Evolutionary conservation across 1,139 yeast genomes (phyloP).

Genomic region (Candida mesenterica): DNA sequence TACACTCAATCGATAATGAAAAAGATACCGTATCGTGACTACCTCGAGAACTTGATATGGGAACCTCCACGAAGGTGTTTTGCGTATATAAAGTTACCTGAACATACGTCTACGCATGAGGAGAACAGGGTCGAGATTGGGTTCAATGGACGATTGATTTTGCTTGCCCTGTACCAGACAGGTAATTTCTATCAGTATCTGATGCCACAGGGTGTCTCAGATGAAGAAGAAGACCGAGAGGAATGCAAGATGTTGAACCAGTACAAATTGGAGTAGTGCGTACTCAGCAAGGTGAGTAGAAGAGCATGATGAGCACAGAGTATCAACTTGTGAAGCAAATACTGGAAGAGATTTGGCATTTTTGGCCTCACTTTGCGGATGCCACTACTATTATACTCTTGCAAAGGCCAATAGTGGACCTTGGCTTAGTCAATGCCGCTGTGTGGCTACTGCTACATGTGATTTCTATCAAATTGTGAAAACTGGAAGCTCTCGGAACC

Average conservation of each 20-base stretch:
- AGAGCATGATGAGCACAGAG: no score
- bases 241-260: conserved; percentile 33
- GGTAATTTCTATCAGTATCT: conserved; percentile 43
- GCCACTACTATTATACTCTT: no score
- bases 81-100: conserved; percentile 40
- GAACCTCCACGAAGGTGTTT: conserved; percentile 47
- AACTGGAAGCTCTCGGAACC: no score
- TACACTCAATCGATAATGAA: conserved; percentile 41
- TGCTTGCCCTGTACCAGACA: conserved; percentile 40
- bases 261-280: conserved; percentile 14
- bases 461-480: no score
- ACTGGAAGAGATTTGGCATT: no score
- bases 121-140: conserved; percentile 37
- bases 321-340: no score
- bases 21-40: conserved; percentile 42
- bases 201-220: conserved; percentile 21
- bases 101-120: conserved; percentile 4
- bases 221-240: conserved; percentile 24
- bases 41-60: conserved; percentile 43
- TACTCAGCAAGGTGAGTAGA: conserved; percentile 4
- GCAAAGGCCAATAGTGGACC: no score
- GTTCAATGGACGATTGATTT: conserved; percentile 31
- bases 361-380: no score
- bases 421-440: no score
- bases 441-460: no score